Percentiles rank a stretch among this genome's conserved stretches.
phyloP scores from a whole-genome alignment of 2,329 filamentous ascomycete genomes.

The Aspergillus ibericus region DNA sequence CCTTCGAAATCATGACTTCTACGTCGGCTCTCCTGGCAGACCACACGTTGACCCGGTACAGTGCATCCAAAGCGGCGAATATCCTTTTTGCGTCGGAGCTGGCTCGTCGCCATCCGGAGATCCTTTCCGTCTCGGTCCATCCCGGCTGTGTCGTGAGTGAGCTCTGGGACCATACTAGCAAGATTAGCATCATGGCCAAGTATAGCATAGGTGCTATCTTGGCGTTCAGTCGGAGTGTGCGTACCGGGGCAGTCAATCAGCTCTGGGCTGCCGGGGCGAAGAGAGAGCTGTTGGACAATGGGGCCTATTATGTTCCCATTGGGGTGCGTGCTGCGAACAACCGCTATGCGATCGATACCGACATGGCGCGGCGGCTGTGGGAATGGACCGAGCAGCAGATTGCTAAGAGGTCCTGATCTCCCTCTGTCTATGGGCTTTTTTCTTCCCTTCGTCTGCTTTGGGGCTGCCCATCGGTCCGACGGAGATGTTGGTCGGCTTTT shows the following conservation, averaged over 20 bases:
- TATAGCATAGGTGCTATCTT: slow-evolving; percentile 21
- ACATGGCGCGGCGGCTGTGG: slow-evolving; percentile 40
- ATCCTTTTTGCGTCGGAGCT: slow-evolving; percentile 50
- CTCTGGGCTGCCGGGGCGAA: slow-evolving; percentile 42
- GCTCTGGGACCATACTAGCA: slow-evolving; percentile 37
- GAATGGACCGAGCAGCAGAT: slow-evolving; percentile 46
- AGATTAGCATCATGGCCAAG: slow-evolving; percentile 25
- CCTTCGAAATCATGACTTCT: slow-evolving; percentile 39
- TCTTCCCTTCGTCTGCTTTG: not conserved
- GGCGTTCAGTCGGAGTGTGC: slow-evolving; percentile 32
- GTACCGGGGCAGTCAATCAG: slow-evolving; percentile 42
- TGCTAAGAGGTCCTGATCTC: slow-evolving; percentile 16
- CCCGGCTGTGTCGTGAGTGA: slow-evolving; percentile 49
- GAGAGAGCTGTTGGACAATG: slow-evolving; percentile 35
- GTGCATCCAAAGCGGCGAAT: slow-evolving; percentile 54
- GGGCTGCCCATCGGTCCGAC: no score
- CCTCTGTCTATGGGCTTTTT: no score
- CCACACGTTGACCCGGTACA: slow-evolving; percentile 50
- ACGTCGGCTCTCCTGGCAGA: slow-evolving; percentile 33
- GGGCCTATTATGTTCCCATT: slow-evolving; percentile 45
- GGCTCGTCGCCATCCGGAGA: slow-evolving; percentile 44
- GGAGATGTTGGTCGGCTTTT: no score
- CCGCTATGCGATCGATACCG: slow-evolving; percentile 31
- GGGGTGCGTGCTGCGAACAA: slow-evolving; percentile 31
- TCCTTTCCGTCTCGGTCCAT: slow-evolving; percentile 51